Percentiles rank a stretch among this genome's conserved stretches.
These are phyloP conservation scores for Massarina eburnea DNA, from an alignment of 2,329 filamentous ascomycete genomes.

Conservation along the genomic window DNA sequence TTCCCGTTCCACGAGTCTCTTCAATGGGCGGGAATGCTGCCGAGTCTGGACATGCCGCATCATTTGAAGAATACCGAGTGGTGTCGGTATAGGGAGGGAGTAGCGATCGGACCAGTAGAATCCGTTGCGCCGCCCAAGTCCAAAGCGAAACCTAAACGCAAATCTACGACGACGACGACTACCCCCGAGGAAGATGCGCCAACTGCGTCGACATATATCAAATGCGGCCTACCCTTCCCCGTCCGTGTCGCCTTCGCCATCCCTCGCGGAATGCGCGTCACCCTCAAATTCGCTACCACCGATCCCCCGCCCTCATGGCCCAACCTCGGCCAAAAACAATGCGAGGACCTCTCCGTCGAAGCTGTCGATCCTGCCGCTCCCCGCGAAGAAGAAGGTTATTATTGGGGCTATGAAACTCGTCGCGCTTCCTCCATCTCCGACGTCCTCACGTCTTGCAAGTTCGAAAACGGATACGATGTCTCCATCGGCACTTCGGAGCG, in stretches of 20 bases:
- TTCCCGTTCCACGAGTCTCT: conserved; percentile 81
- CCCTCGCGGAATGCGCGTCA: conserved; percentile 72
- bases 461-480: conserved; percentile 76
- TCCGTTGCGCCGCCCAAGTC: conserved; percentile 45
- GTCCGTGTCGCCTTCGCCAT: conserved; percentile 61
- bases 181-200: too few relatives aligned
- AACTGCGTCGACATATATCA: conserved; percentile 52
- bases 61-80: conserved; percentile 76
- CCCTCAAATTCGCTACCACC: conserved; percentile 62
- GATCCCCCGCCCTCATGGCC: conserved; percentile 41
- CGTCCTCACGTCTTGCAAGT: conserved; percentile 76
- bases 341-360: conserved; percentile 48
- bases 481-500: conserved; percentile 84
- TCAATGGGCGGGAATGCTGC: conserved; percentile 69
- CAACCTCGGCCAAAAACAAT: conserved; percentile 19
- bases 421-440: conserved; percentile 66
- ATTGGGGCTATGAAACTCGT: conserved; percentile 80
- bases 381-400: conserved; percentile 75
- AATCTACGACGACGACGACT: too few relatives aligned
- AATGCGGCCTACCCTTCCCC: conserved; percentile 52
- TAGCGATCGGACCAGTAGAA: conserved; percentile 53
- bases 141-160: conserved; percentile 30
- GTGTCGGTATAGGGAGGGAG: conserved; percentile 78
- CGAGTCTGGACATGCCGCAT: conserved; percentile 81
- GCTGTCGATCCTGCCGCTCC: conserved; percentile 70